A percentile compares a stretch with the other conserved stretches of the same genome.
These are phyloP conservation scores for Talaromyces pinophilus DNA, from an alignment of 2,329 filamentous ascomycete genomes.

Conservation along the genomic window DNA sequence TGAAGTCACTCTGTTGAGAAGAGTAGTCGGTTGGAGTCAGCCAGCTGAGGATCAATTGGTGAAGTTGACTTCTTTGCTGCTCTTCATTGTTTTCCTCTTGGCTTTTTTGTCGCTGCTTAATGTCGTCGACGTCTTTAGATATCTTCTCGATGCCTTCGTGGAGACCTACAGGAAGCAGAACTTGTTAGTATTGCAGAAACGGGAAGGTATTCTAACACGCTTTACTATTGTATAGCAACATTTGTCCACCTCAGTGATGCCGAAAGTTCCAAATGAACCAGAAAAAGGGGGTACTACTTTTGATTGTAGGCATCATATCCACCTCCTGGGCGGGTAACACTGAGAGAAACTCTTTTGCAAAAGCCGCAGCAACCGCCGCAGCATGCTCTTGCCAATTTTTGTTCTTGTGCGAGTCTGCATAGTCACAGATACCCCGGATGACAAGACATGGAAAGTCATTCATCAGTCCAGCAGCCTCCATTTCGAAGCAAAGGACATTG, in stretches of 20 bases:
- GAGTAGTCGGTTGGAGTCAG: background rate
- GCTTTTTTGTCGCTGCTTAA: background rate
- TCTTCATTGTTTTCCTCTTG: background rate
- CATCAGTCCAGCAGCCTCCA: conserved; percentile 24
- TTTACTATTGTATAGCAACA: background rate
- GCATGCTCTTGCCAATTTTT: conserved; percentile 25
- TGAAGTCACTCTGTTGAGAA: conserved; percentile 10
- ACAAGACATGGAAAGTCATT: conserved; percentile 23
- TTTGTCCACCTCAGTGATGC: background rate
- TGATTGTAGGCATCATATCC: background rate
- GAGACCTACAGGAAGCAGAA: background rate
- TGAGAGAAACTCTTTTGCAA: conserved; percentile 21
- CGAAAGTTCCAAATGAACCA: background rate
- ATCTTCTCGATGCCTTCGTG: background rate
- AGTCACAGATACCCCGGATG: conserved; percentile 25
- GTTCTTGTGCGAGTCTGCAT: conserved; percentile 25
- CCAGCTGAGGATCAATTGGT: conserved; percentile 7
- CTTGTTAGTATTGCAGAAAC: background rate
- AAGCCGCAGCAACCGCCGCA: conserved; percentile 22
- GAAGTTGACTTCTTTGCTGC: background rate
- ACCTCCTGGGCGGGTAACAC: background rate
- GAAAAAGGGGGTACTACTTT: background rate
- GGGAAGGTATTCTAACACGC: background rate
- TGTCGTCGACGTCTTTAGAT: background rate
- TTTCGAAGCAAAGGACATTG: conserved; percentile 22